Conservation (phyloP, 352 stramenopile genomes). For the Elongisporangium senticosum region DNA sequence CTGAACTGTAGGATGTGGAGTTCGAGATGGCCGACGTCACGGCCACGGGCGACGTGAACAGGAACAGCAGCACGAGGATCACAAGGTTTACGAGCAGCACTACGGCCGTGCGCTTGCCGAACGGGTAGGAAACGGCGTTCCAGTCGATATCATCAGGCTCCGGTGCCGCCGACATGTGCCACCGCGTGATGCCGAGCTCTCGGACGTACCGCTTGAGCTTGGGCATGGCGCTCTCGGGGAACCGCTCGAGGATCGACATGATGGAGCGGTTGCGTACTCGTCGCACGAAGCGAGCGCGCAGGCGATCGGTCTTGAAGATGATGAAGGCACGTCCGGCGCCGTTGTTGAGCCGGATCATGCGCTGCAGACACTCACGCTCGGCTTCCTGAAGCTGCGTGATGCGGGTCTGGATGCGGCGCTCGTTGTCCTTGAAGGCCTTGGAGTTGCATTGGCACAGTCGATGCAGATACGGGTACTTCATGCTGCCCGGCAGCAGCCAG, state of each 20-base stretch:
- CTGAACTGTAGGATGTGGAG: slow-evolving; percentile 55
- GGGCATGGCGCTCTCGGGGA: slow-evolving; percentile 54
- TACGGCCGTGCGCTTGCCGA: slow-evolving; percentile 66
- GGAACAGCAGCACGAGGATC: slow-evolving; percentile 66
- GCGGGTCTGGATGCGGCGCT: slow-evolving; percentile 21
- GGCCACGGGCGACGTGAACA: slow-evolving; percentile 81
- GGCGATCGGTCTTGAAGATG: slow-evolving; percentile 69
- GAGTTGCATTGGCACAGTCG: slow-evolving; percentile 40
- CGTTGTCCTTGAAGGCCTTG: slow-evolving; percentile 39
- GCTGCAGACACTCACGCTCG: slow-evolving; percentile 46
- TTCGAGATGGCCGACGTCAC: slow-evolving; percentile 80
- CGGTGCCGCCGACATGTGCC: slow-evolving; percentile 66
- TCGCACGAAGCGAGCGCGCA: slow-evolving; percentile 72
- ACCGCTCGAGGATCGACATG: slow-evolving; percentile 65
- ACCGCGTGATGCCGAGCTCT: slow-evolving; percentile 69
- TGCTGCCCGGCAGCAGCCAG: slow-evolving; percentile 54
- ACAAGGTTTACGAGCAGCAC: slow-evolving; percentile 71
- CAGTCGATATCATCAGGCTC: slow-evolving; percentile 85
- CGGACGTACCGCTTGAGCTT: slow-evolving; percentile 68
- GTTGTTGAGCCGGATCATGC: slow-evolving; percentile 61
- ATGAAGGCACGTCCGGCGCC: slow-evolving; percentile 75
- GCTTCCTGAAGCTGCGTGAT: slow-evolving; percentile 56
- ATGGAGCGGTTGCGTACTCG: slow-evolving; percentile 72
- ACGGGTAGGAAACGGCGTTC: slow-evolving; percentile 80
- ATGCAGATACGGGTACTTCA: slow-evolving; percentile 62